These are phyloP conservation scores for Ophiostoma australiae DNA, from an alignment of 2,329 filamentous ascomycete genomes.

Conservation along the genomic window DNA sequence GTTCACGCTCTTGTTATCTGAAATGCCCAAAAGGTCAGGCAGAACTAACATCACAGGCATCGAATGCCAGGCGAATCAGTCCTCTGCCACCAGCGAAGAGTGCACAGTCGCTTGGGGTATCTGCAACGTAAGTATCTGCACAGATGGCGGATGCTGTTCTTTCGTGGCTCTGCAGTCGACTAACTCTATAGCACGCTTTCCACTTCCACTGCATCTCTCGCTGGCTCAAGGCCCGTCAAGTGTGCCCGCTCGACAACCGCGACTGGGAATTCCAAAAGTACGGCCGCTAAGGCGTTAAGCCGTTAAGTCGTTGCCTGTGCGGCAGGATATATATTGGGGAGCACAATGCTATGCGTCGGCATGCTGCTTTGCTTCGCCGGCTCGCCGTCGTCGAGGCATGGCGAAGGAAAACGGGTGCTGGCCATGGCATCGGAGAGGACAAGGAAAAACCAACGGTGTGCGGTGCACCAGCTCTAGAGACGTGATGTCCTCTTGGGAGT, in stretches of 20 bases:
- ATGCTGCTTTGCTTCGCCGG: background rate
- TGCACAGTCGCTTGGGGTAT: conserved; percentile 99
- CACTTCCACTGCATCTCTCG: conserved; percentile 99
- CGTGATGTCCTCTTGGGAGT: background rate
- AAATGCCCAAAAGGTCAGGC: background rate
- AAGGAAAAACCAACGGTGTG: background rate
- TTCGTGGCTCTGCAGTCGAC: background rate
- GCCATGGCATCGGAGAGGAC: background rate
- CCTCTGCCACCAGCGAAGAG: conserved; percentile 93
- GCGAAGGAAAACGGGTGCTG: background rate
- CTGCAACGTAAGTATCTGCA: conserved; percentile 75
- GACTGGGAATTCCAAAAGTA: conserved; percentile 99
- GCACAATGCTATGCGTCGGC: background rate
- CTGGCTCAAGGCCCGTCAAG: conserved; percentile 98
- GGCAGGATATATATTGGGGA: background rate
- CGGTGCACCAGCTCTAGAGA: background rate
- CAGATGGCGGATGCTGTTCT: conserved; percentile 26
- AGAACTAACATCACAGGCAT: conserved; percentile 58
- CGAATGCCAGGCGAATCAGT: conserved; percentile 97
- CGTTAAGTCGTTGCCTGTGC: conserved; percentile 39
- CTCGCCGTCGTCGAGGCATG: background rate
- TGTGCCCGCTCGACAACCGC: conserved; percentile 93
- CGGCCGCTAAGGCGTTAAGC: conserved; percentile 46
- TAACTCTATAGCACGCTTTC: conserved; percentile 74
- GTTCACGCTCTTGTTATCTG: conserved; percentile 30